Percentiles rank a stretch among this genome's conserved stretches.
phyloP scores from a whole-genome alignment of 352 stramenopile genomes.

The Globisporangium uncinulatum region DNA sequence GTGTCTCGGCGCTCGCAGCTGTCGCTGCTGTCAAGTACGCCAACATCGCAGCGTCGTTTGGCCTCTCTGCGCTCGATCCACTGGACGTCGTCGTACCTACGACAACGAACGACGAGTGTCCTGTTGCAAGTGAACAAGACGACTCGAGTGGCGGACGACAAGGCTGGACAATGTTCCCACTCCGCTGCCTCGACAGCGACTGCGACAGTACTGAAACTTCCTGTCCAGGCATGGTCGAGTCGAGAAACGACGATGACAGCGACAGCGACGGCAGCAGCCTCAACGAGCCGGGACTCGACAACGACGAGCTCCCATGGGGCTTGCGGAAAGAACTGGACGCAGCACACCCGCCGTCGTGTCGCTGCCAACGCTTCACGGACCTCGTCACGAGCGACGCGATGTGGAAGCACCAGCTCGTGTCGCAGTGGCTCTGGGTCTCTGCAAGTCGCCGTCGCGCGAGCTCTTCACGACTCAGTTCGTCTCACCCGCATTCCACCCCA shows the following conservation, averaged over 20 bases:
- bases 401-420: slow-evolving; percentile 20
- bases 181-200: not conserved
- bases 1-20: slow-evolving; percentile 3
- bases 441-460: not conserved
- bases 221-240: no score
- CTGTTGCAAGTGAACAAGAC: not conserved
- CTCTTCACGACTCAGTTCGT: not conserved
- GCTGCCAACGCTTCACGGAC: slow-evolving; percentile 15
- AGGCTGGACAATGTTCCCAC: slow-evolving; percentile 7
- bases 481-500: not conserved
- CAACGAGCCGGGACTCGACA: not conserved
- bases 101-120: no score
- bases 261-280: not conserved
- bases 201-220: not conserved
- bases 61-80: not conserved
- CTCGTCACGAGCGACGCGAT: slow-evolving; percentile 12
- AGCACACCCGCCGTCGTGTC: slow-evolving; percentile 20
- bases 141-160: not conserved
- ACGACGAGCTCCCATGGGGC: slow-evolving; percentile 17
- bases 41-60: not conserved
- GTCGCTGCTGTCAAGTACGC: slow-evolving; percentile 10
- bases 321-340: slow-evolving; percentile 24
- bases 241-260: not conserved
- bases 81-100: not conserved
- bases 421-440: slow-evolving; percentile 24